Evolutionary conservation across 1,139 yeast species (phyloP), one percentile per base, ranked within the genome.

Genomic region (Geotrichum candidum): DNA sequence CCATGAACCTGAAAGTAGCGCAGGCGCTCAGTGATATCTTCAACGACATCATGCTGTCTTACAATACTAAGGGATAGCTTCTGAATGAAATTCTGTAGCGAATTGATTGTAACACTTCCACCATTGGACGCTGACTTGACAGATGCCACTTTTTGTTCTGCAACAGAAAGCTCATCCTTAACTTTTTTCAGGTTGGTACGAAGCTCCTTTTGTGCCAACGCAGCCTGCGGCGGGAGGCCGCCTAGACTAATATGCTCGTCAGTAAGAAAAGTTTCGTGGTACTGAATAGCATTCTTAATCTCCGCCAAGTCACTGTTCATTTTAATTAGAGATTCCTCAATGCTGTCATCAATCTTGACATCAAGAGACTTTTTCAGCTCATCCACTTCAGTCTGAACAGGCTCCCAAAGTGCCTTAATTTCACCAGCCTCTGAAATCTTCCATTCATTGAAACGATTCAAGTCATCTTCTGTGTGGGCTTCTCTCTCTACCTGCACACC

Each of bases 141-240:
- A n/a, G 48, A 23, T 18, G 48, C 48, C 10, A 41, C 22, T 23
- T 41, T n/a, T 64, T 58, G 31, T 60, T 59, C 45, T 68, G 62
- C 18, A 64, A 59, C 5, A 5, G 48, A 41, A n/a, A 41, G 48
- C 9, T 41, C 23, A 18, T 63, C 59, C 31, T 65, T 68, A 15
- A 68, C 61, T 13, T 56, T 57, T 13, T 64, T 61, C 15, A 66
- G 25, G 3, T 48, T 55, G 45, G 53, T 60, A 13, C 72, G 61
- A 29, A 70, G 56, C 48, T 63, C 63, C 33, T 65, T 61, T 60
- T 69, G 71, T 22, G 68, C 61, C 51, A 68, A 67, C 15, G 69
- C 70, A 1, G 70, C 73, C 22, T 65, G 65, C 9, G 67, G 66
- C 0, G 73, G 70, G 51, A 70, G 58, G 6, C 66, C 61, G 46